Conservation (phyloP, 352 stramenopile genomes). For the Phytophthora litchii region DNA sequence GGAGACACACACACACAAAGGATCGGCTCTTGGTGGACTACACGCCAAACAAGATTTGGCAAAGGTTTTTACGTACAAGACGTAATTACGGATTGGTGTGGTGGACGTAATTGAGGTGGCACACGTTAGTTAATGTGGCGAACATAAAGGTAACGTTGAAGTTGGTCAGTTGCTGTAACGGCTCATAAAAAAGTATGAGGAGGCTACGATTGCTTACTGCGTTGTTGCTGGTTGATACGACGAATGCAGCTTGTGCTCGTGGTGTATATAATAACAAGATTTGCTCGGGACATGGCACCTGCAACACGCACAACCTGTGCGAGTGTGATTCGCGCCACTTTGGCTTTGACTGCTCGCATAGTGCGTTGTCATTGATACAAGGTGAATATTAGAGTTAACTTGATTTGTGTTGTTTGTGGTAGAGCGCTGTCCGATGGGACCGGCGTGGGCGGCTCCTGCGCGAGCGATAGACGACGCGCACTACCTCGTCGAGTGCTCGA, state of each 20-base stretch:
- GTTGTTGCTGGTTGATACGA: constrained; percentile 3
- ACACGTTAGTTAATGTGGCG: not conserved
- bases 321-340: constrained; percentile 55
- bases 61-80: constrained; percentile 6
- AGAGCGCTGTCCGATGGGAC: constrained; percentile 56
- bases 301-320: constrained; percentile 54
- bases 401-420: not conserved
- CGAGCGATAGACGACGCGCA: constrained; percentile 58
- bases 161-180: constrained; percentile 14
- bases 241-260: constrained; percentile 40
- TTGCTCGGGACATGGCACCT: constrained; percentile 62
- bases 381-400: not conserved
- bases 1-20: not conserved
- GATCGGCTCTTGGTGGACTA: constrained; percentile 1
- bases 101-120: not conserved
- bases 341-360: constrained; percentile 69
- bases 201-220: constrained; percentile 1
- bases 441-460: constrained; percentile 66
- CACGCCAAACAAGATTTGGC: constrained; percentile 7
- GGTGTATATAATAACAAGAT: constrained; percentile 59
- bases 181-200: not conserved
- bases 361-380: constrained; percentile 29
- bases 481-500: constrained; percentile 77
- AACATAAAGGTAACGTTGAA: constrained; percentile 6
- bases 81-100: constrained; percentile 8